These are phyloP conservation scores for Fusarium stilboides DNA, from an alignment of 2,329 filamentous ascomycete genomes.

Conservation along the genomic window DNA sequence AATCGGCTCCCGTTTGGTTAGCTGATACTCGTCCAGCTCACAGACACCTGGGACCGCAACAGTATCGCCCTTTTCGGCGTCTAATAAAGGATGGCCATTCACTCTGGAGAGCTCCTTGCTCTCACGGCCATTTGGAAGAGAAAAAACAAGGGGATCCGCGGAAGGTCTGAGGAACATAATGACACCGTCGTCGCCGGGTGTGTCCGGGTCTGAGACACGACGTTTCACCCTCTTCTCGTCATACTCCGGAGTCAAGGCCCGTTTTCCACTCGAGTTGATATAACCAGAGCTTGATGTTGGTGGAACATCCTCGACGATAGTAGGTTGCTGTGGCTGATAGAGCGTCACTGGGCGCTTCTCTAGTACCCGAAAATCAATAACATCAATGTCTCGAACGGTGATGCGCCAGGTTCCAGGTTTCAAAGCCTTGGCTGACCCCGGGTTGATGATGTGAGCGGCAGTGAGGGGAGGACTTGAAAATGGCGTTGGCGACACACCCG, in stretches of 20 bases:
- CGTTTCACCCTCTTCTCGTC: constrained; percentile 62
- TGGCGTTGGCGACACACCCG: constrained; percentile 60
- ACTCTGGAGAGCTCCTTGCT: constrained; percentile 63
- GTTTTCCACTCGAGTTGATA: constrained; percentile 66
- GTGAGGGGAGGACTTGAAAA: constrained; percentile 58
- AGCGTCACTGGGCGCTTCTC: constrained; percentile 66
- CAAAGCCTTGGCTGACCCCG: constrained; percentile 62
- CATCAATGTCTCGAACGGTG: constrained; percentile 62
- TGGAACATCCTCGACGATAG: constrained; percentile 49
- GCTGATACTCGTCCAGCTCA: constrained; percentile 67
- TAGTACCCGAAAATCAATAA: constrained; percentile 72
- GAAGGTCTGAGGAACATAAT: constrained; percentile 69
- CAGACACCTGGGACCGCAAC: constrained; percentile 64
- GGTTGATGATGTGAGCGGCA: constrained; percentile 62
- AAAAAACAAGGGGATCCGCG: constrained; percentile 67
- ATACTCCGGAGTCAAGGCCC: constrained; percentile 63
- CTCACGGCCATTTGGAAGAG: constrained; percentile 63
- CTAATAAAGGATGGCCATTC: constrained; percentile 66
- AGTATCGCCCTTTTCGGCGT: constrained; percentile 65
- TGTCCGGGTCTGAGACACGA: constrained; percentile 55
- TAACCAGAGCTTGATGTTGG: constrained; percentile 54
- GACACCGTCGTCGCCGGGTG: constrained; percentile 62
- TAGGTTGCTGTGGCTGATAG: constrained; percentile 52
- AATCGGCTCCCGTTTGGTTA: constrained; percentile 71
- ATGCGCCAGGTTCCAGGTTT: constrained; percentile 72